A percentile compares a stretch with the other conserved stretches of the same genome.
phyloP scores from a whole-genome alignment of 805 yeast species.

The Metschnikowia hibisci region DNA sequence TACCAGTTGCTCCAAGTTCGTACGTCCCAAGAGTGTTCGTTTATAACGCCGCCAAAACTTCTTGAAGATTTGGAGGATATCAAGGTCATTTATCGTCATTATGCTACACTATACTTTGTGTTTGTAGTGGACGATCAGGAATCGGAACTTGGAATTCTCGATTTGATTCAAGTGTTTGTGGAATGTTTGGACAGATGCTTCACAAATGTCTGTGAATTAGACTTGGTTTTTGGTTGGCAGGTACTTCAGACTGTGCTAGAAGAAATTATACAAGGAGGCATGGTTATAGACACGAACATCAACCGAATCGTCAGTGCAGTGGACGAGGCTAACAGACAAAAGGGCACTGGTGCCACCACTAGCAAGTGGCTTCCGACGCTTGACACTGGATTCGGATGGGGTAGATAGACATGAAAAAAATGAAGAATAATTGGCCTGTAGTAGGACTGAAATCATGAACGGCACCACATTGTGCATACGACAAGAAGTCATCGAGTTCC shows the following conservation, averaged over 20 bases:
- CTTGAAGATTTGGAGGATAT: conserved; percentile 67
- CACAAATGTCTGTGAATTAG: conserved; percentile 91
- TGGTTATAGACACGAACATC: conserved; percentile 94
- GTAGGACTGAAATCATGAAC: not conserved
- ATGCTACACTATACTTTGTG: conserved; percentile 94
- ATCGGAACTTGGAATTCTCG: conserved; percentile 88
- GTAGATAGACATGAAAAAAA: conserved; percentile 7
- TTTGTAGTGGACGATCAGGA: conserved; percentile 96
- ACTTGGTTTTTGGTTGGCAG: conserved; percentile 98
- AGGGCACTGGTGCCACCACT: conserved; percentile 22
- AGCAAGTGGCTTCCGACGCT: conserved; percentile 24
- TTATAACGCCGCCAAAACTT: conserved; percentile 83
- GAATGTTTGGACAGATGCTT: conserved; percentile 92
- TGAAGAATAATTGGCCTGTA: not conserved
- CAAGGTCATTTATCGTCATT: conserved; percentile 87
- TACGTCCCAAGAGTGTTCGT: conserved; percentile 76
- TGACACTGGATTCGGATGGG: conserved; percentile 17
- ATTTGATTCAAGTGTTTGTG: conserved; percentile 93
- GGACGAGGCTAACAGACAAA: conserved; percentile 63
- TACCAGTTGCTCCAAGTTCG: conserved; percentile 71
- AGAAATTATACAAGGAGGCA: conserved; percentile 94
- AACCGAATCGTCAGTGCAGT: conserved; percentile 76
- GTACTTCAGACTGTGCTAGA: conserved; percentile 85
- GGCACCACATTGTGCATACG: no score
- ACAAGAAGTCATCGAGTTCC: no score